Conservation (phyloP, 1,284 basidiomycete species). For the Pseudozyma sp. region DNA sequence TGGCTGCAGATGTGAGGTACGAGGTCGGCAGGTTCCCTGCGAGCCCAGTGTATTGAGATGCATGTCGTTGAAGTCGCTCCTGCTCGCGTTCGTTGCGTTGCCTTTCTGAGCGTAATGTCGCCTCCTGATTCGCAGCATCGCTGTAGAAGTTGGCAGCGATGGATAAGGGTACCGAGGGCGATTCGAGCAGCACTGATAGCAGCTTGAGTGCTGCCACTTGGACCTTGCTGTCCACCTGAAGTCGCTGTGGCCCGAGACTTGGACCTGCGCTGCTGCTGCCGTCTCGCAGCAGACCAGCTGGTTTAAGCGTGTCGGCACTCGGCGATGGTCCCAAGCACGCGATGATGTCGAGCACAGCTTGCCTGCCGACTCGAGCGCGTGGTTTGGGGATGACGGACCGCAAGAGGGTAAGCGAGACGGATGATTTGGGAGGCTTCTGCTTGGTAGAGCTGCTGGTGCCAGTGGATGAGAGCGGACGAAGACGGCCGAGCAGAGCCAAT, state of each 20-base stretch:
- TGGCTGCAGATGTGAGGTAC: conserved; percentile 44
- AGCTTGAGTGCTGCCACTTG: conserved; percentile 46
- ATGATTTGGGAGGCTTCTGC: conserved; percentile 31
- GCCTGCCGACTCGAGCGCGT: conserved; percentile 29
- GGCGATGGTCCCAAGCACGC: conserved; percentile 37
- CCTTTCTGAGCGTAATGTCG: conserved; percentile 8
- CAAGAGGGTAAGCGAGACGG: conserved; percentile 32
- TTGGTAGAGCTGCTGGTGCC: conserved; percentile 20
- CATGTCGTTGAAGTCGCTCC: conserved; percentile 30
- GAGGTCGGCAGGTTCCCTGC: conserved; percentile 38
- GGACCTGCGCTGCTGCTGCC: conserved; percentile 7
- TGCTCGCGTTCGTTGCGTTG: conserved; percentile 22
- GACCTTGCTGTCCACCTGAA: conserved; percentile 47
- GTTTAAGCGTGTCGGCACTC: conserved; percentile 24
- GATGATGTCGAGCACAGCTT: conserved; percentile 35
- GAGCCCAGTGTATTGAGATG: conserved; percentile 26
- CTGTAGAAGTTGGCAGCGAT: conserved; percentile 37
- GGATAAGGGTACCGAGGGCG: conserved; percentile 32
- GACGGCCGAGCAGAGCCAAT: conserved; percentile 35
- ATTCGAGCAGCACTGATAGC: conserved; percentile 41
- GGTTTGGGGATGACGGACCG: conserved; percentile 35
- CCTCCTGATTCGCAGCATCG: neutral
- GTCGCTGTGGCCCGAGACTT: conserved; percentile 25
- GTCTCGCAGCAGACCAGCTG: conserved; percentile 26
- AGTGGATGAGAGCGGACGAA: conserved; percentile 8